Conservation (phyloP, 2,329 filamentous ascomycete species). For the Aspergillus fructus region DNA sequence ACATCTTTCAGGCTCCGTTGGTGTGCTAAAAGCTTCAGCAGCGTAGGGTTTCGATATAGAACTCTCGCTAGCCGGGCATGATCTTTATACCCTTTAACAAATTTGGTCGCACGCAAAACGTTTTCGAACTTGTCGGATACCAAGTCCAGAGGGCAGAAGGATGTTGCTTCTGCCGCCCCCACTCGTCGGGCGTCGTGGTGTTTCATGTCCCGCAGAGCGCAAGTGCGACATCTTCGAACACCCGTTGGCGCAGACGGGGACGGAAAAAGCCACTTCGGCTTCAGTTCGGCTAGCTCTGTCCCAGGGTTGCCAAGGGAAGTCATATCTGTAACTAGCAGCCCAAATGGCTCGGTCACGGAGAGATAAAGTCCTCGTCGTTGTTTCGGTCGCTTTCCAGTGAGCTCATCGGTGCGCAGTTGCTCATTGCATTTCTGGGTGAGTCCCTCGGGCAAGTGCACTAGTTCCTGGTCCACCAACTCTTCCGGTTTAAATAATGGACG, state of each 20-base stretch:
- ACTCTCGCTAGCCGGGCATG: conserved; percentile 32
- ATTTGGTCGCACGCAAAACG: conserved; percentile 43
- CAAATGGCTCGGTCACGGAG: conserved; percentile 58
- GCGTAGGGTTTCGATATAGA: conserved; percentile 34
- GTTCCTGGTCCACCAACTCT: conserved; percentile 57
- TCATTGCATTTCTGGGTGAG: conserved; percentile 54
- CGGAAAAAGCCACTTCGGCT: conserved; percentile 80
- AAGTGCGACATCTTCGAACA: conserved; percentile 71
- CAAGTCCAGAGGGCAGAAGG: conserved; percentile 67
- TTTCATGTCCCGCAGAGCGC: conserved; percentile 59
- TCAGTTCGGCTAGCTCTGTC: conserved; percentile 65
- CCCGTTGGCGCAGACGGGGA: conserved; percentile 67
- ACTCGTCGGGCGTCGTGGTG: conserved; percentile 36
- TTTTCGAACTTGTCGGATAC: conserved; percentile 49
- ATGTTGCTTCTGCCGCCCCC: conserved; percentile 31
- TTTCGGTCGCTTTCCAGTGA: conserved; percentile 42
- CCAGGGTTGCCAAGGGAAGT: conserved; percentile 41
- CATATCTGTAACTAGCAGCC: conserved; percentile 75
- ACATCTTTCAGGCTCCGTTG: conserved; percentile 36
- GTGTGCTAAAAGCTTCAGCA: conserved; percentile 34
- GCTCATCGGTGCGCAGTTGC: conserved; percentile 52
- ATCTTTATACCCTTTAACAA: conserved; percentile 40
- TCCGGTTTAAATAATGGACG: conserved; percentile 55
- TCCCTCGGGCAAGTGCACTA: conserved; percentile 49
- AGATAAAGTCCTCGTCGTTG: conserved; percentile 54